Evolutionary conservation across 129 eudicot genomes (phyloP).

Genomic region (Silybum marianum): DNA sequence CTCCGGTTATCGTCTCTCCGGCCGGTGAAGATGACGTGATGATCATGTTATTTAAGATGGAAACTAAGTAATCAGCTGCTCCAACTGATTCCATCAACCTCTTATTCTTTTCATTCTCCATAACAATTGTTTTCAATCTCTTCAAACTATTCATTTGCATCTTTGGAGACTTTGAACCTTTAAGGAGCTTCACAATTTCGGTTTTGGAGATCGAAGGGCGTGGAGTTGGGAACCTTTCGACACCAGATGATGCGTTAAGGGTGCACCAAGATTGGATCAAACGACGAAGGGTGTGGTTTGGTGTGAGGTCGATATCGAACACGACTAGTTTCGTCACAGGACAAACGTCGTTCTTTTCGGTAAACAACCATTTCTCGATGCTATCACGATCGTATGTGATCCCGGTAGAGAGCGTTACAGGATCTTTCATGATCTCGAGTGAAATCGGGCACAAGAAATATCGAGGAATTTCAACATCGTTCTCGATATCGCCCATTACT

Average conservation of each 20-base stretch:
- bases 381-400: conserved; percentile 70
- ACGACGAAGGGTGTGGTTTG: conserved; percentile 63
- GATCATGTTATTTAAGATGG: conserved; percentile 11
- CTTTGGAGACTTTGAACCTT: conserved; percentile 41
- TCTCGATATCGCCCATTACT: conserved; percentile 17
- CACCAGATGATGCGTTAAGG: conserved; percentile 55
- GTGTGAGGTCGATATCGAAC: conserved; percentile 47
- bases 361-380: conserved; percentile 66
- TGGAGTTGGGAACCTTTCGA: conserved; percentile 65
- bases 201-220: conserved; percentile 39
- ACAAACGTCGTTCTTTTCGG: conserved; percentile 41
- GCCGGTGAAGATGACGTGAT: conserved; percentile 14
- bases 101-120: conserved; percentile 46
- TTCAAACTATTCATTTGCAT: conserved; percentile 32
- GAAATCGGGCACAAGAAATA: conserved; percentile 69
- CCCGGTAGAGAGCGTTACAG: conserved; percentile 63
- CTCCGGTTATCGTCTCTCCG: conserved; percentile 13
- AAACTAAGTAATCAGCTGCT: conserved; percentile 39
- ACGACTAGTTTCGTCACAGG: conserved; percentile 66
- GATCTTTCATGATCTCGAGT: conserved; percentile 75
- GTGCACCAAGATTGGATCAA: conserved; percentile 80
- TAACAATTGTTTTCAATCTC: conserved; percentile 46
- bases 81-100: conserved; percentile 56
- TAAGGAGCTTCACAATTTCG: conserved; percentile 52
- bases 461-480: conserved; percentile 52